Evolutionary conservation across 2,329 filamentous ascomycete genomes (phyloP).

Genomic region (Ceratocystis variospora): DNA sequence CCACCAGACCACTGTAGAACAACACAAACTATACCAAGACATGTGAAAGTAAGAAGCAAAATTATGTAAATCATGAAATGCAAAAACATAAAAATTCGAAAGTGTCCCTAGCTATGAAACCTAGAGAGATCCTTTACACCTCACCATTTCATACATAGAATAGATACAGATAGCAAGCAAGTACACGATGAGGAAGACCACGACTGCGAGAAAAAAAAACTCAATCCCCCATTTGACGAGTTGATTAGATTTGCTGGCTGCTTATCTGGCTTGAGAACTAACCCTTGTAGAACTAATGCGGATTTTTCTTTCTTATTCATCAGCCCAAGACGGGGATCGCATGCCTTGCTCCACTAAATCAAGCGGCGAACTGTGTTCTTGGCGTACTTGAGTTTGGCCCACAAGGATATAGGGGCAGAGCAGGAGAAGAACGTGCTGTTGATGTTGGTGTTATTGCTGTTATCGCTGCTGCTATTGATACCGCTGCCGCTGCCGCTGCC

Average conservation of each 20-base stretch:
- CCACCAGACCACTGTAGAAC: not conserved
- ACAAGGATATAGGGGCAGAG: constrained; percentile 1
- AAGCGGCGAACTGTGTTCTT: not conserved
- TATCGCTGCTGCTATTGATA: too few species aligned
- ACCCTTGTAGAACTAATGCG: not conserved
- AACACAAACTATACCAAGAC: not conserved
- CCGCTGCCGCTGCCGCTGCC: too few species aligned
- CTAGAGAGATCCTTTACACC: not conserved
- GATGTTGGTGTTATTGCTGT: too few species aligned
- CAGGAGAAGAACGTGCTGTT: constrained; percentile 5
- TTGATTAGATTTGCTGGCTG: not conserved
- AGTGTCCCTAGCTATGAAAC: not conserved
- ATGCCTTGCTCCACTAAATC: not conserved
- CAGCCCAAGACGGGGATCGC: not conserved
- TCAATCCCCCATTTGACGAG: not conserved
- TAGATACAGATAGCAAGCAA: constrained; percentile 6
- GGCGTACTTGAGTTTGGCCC: not conserved
- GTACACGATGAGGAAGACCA: constrained; percentile 9
- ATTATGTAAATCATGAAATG: not conserved
- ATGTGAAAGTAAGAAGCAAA: not conserved
- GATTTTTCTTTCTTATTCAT: not conserved
- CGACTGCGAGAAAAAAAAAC: constrained; percentile 5
- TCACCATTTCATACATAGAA: constrained; percentile 14
- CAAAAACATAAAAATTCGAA: not conserved
- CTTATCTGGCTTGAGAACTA: constrained; percentile 3